Evolutionary conservation across 345 rosid species (phyloP), one percentile per base, ranked within the genome.

Genomic region (Eucalyptus grandis): DNA sequence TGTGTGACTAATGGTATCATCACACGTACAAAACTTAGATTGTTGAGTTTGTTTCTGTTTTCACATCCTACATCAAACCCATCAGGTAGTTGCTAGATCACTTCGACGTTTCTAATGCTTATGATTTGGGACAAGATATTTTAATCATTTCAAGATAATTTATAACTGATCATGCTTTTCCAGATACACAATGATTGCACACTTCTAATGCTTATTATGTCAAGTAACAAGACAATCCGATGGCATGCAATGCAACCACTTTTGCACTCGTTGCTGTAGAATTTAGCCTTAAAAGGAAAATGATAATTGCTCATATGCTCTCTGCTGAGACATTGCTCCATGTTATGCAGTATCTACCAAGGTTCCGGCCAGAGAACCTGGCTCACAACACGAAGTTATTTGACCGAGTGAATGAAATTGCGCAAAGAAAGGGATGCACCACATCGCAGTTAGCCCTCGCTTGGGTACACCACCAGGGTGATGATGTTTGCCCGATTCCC

Each of bases 401-500:
- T 9, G 95, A 94, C 86, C 90, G 90, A 22, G 94, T 95, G 53
- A 91, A 83, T 77, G 94, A 89, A 58, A 94, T 95, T 46, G 93
- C 96, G 0, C 88, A 85, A 14, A 94, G 89, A 92, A 95, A 95
- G 87, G 92, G 93, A 2, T 95, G 97, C 93, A 93, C 95, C 49
- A 91, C 96, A 1, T 93, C 94, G 26, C 96, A 96, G 89, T 92
- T 96, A 72, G 97, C 97, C 40, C 89, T 95, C 3, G 96, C 96
- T 17, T 96, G 96, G 98, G 91, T 95, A 54, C 96, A 95, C 89
- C 96, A 93, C 91, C 96, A 92, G 43, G 97, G 97, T 19, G 49
- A 83, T 2, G 87, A 89, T 2, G 34, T 89, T 53, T 83, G 90
- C 49, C 87, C 87, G 0, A 89, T 89, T 21, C 90, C 87, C 2